Evolutionary conservation across 352 stramenopile genomes (phyloP).

Genomic region (Globisporangium cederbergense): DNA sequence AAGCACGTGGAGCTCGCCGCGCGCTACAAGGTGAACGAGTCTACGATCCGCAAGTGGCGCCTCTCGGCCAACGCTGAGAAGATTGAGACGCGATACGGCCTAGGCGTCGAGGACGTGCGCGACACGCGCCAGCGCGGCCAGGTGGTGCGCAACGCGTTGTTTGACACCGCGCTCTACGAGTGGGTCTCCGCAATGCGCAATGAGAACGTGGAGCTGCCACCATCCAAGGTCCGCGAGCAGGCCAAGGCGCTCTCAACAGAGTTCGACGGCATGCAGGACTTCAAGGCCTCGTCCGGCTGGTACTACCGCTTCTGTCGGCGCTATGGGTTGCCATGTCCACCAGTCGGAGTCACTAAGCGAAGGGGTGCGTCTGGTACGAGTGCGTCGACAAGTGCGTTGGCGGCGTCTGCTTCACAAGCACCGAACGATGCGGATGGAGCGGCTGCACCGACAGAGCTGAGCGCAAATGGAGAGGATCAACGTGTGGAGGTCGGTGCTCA

Average conservation of each 20-base stretch:
- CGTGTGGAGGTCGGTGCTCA: not conserved
- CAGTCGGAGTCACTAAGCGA: slow-evolving; percentile 2
- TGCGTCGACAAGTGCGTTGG: not conserved
- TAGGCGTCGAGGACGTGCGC: slow-evolving; percentile 27
- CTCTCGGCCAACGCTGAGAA: slow-evolving; percentile 30
- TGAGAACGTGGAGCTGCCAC: slow-evolving; percentile 23
- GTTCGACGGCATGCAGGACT: slow-evolving; percentile 37
- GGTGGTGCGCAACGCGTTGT: slow-evolving; percentile 33
- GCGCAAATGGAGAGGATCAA: not conserved
- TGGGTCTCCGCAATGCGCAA: slow-evolving; percentile 29
- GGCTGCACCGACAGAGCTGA: not conserved
- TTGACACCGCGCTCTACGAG: slow-evolving; percentile 37
- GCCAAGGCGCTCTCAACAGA: slow-evolving; percentile 27
- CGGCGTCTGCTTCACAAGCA: not conserved
- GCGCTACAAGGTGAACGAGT: slow-evolving; percentile 51
- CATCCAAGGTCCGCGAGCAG: slow-evolving; percentile 30
- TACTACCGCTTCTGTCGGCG: slow-evolving; percentile 51
- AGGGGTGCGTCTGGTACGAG: not conserved
- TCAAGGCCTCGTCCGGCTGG: slow-evolving; percentile 56
- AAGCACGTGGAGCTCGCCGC: slow-evolving; percentile 46
- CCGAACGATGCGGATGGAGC: not conserved
- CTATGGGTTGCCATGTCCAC: slow-evolving; percentile 29
- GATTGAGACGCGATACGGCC: slow-evolving; percentile 37
- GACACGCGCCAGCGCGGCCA: slow-evolving; percentile 36
- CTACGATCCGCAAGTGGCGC: slow-evolving; percentile 61